Conservation (phyloP, 768 basidiomycete genomes). For the Cystobasidium onofrii region DNA sequence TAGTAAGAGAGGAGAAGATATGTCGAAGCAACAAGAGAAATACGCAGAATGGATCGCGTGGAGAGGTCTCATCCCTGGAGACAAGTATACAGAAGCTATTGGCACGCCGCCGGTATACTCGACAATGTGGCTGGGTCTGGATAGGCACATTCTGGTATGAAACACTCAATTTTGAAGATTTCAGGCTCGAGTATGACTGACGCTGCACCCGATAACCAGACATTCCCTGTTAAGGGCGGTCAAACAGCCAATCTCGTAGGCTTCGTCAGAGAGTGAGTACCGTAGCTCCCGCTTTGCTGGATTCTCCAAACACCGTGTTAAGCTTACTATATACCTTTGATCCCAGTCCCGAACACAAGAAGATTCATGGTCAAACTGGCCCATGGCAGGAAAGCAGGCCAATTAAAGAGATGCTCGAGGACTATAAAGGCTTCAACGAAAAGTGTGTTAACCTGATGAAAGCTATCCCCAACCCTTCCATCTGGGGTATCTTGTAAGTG, state of each 20-base stretch:
- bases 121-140: constrained; percentile 31
- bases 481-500: constrained; percentile 9
- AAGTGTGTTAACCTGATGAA: constrained; percentile 10
- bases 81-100: constrained; percentile 17
- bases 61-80: constrained; percentile 32
- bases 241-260: constrained; percentile 35
- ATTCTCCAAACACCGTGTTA: background rate
- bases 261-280: background rate
- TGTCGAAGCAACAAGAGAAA: constrained; percentile 13
- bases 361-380: constrained; percentile 33
- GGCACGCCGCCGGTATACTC: background rate
- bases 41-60: constrained; percentile 39
- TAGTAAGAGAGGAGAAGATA: constrained; percentile 19
- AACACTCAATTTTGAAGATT: too few relatives aligned
- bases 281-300: background rate
- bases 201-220: constrained; percentile 6
- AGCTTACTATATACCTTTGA: background rate
- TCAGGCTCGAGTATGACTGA: too few relatives aligned
- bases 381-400: constrained; percentile 24
- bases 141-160: constrained; percentile 32
- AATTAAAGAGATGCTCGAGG: constrained; percentile 33
- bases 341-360: constrained; percentile 31
- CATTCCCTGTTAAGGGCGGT: constrained; percentile 36
- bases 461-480: constrained; percentile 11
- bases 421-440: constrained; percentile 26